Base-by-base conservation (phyloP, 352 stramenopile species). In the Plasmopara viticola region DNA sequence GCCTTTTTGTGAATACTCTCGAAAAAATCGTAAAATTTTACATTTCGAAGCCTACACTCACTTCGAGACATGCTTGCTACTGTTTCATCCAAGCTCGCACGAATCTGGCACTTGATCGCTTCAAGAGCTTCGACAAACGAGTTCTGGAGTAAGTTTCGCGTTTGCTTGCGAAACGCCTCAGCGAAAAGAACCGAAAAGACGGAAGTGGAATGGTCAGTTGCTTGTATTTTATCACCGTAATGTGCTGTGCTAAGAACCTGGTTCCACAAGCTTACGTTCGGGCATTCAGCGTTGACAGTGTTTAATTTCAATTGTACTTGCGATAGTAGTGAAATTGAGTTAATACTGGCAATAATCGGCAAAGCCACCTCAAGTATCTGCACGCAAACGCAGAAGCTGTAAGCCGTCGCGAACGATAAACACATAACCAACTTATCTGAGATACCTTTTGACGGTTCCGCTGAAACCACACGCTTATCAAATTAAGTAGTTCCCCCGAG, bases 11-110 rank as follows among this genome's bases (percentile, higher is more conserved):
- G 75, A 33, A 92, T 90, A 13, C 34, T 66, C 37, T 87, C 73
- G 51, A 92, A 92, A 48, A 78, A 77, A 33, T 89, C 67, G 48
- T 89, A 92, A 43, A 90, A 92, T n/a, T 70, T 72, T 18, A 88
- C 48, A 20, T 63, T 70, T 15, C 51, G 67, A 17, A 91, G 53
- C 2, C 66, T 66, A 12, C 59, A 63, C 6, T 69, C 51, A 25
- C 34, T 64, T 47, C 48, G 52, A 39, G 61, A 49, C 13, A 53
- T 58, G 14, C 62, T 48, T 34, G 39, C 56, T 12, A 57, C 51
- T 1, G 62, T 56, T 10, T 66, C 57, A 20, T 63, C 58, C 15
- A 87, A 46, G 13, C 56, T 74, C 4, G 43, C 50, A 17, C 71
- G 72, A 29, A 91, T 74, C 39, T 88, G 71, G 45, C 20, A 63